phyloP scores from a whole-genome alignment of 306 rosid species.

The Macrotyloma uniflorum region DNA sequence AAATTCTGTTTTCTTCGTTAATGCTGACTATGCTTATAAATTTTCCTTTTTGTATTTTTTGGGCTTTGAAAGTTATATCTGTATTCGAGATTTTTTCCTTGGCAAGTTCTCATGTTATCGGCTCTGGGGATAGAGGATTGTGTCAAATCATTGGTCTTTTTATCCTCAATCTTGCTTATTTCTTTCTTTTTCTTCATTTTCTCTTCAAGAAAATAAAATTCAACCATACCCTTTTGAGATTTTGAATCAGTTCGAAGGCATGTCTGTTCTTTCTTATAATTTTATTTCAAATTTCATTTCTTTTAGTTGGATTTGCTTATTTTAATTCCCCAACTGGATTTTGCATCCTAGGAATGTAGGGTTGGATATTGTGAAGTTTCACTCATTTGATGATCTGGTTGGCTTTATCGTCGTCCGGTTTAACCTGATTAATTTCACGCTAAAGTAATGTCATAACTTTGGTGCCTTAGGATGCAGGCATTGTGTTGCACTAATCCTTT shows the following conservation, averaged over 20 bases:
- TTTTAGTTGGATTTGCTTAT: background rate
- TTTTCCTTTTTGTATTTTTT: background rate
- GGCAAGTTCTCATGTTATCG: background rate
- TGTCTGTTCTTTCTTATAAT: background rate
- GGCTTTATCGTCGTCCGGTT: background rate
- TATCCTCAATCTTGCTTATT: slow-evolving; percentile 12
- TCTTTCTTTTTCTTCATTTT: background rate
- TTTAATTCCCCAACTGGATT: slow-evolving; percentile 8
- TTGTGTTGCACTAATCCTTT: background rate
- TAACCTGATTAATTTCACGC: slow-evolving; percentile 17
- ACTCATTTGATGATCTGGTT: slow-evolving; percentile 17
- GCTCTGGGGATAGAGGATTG: slow-evolving; percentile 26
- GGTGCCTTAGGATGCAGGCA: slow-evolving; percentile 23
- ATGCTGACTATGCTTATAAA: slow-evolving; percentile 2
- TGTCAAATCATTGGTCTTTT: slow-evolving; percentile 31
- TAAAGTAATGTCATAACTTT: slow-evolving; percentile 2
- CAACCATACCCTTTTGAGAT: background rate
- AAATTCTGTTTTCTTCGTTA: background rate
- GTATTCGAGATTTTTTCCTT: slow-evolving; percentile 10
- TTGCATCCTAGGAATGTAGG: slow-evolving; percentile 7
- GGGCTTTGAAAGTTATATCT: background rate
- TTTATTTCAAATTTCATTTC: background rate
- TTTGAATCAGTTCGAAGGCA: slow-evolving; percentile 10
- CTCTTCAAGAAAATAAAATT: background rate
- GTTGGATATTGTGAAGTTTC: slow-evolving; percentile 21